Conservation (phyloP, 306 rosid genomes). For the Leucaena leucocephala region DNA sequence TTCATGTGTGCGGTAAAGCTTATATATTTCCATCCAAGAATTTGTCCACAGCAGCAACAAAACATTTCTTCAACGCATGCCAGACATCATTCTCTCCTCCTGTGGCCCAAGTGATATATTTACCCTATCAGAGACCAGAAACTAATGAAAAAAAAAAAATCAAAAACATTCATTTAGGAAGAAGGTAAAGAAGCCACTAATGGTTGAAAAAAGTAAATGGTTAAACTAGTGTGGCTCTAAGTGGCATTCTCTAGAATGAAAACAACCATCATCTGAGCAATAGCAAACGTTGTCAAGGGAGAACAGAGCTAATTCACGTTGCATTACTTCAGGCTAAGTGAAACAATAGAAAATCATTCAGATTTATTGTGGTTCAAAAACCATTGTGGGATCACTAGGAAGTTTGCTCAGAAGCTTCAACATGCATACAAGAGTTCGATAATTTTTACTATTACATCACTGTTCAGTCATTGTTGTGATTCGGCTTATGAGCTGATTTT, state of each 20-base stretch:
- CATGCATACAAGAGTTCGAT: neutral
- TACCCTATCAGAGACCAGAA: constrained; percentile 58
- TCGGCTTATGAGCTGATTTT: too few relatives aligned
- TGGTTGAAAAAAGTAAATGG: neutral
- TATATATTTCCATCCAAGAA: constrained; percentile 97
- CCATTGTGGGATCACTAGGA: neutral
- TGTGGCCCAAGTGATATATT: constrained; percentile 67
- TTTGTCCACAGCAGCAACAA: constrained; percentile 86
- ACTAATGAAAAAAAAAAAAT: constrained; percentile 24
- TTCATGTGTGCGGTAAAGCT: constrained; percentile 40
- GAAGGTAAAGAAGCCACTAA: neutral
- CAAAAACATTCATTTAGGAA: constrained; percentile 17
- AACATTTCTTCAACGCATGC: constrained; percentile 85
- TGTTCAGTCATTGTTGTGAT: neutral
- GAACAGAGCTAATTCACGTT: neutral
- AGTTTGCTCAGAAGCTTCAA: neutral
- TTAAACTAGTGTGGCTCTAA: neutral
- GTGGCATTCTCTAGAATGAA: neutral
- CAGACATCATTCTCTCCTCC: constrained; percentile 70
- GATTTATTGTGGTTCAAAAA: neutral
- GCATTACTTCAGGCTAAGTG: neutral
- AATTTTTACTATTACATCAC: neutral
- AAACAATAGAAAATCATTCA: neutral
- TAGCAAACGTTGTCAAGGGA: neutral
- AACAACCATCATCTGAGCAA: neutral